Percentiles rank a stretch among this genome's conserved stretches.
These are phyloP conservation scores for Penicillium oxalicum DNA, from an alignment of 2,329 filamentous ascomycete species.

Conservation along the genomic window DNA sequence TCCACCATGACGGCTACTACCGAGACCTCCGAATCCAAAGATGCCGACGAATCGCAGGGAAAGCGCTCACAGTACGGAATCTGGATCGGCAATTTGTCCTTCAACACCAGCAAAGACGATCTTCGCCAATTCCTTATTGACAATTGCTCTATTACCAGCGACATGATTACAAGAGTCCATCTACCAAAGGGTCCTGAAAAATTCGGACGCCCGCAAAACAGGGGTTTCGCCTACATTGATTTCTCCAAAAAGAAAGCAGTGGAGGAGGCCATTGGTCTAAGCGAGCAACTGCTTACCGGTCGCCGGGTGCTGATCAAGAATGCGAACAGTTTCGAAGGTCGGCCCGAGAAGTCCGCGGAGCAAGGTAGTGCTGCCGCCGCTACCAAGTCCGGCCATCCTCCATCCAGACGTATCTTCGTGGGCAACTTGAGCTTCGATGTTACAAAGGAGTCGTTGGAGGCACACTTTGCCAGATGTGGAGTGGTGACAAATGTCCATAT, in stretches of 20 bases:
- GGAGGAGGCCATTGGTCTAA: conserved; percentile 72
- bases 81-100: conserved; percentile 96
- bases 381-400: conserved; percentile 51
- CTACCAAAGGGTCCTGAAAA: conserved; percentile 60
- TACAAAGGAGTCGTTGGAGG: conserved; percentile 70
- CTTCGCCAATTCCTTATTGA: conserved; percentile 75
- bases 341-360: conserved; percentile 61
- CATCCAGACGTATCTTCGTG: conserved; percentile 77
- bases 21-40: conserved; percentile 33
- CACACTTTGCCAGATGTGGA: conserved; percentile 82
- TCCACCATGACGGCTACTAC: conserved; percentile 27
- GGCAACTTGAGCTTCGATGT: conserved; percentile 81
- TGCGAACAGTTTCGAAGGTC: conserved; percentile 81
- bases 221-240: conserved; percentile 94
- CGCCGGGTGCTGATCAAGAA: conserved; percentile 90
- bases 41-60: conserved; percentile 21
- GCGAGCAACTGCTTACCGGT: conserved; percentile 71
- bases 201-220: conserved; percentile 60
- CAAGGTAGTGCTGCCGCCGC: conserved; percentile 25
- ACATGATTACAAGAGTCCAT: conserved; percentile 77
- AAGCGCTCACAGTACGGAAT: conserved; percentile 73
- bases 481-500: conserved; percentile 76
- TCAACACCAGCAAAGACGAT: conserved; percentile 66
- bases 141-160: conserved; percentile 58
- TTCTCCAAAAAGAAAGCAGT: conserved; percentile 65